Evolutionary conservation across 352 stramenopile genomes (phyloP), one percentile per base, ranked within the genome.

Genomic region (Phytophthora pistaciae): DNA sequence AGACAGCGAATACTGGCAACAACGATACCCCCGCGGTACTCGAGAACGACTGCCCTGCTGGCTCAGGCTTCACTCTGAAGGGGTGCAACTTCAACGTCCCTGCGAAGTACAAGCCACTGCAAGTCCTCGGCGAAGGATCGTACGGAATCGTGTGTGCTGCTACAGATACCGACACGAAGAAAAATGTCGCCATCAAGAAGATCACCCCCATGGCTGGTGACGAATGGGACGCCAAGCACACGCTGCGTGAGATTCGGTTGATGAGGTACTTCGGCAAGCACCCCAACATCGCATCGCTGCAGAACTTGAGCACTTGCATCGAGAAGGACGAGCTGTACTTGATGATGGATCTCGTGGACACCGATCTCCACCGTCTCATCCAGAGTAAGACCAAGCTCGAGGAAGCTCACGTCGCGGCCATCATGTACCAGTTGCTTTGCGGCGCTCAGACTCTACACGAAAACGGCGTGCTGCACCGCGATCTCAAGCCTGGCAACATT

Each of bases 331-430:
- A 98, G 73, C 81, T 98, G 18, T 98, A 98, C 72, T 93, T 99
- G 66, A 97, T 98, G 72, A 98, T 98, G 95, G 91, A 98, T 49
- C 85, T 98, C 38, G 90, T 98, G 10, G 95, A 98, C 71, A 98
- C 90, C 5, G 95, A 98, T 74, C 80, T 98, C 38, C 92, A 97
- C 52, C 81, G 89, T 0, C 83, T 97, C 63, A 96, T 97, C 46
- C 90, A 96, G 75, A 95, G 83, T 76, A 93, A 94, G 60, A 96
- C 88, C 5, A 96, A 94, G 62, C 84, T 96, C 10, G 84, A 94
- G 54, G 85, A 93, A 60, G 82, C 88, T 27, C 90, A 94, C 56
- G 74, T 93, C 49, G 86, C 88, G 64, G 96, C 93, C 27, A 98
- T 98, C 79, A 98, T 98, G 92, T 97, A 96, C 77, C 93, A 98